phyloP scores from a whole-genome alignment of 805 yeast genomes.

The Cyberlindnera sargentensis region DNA sequence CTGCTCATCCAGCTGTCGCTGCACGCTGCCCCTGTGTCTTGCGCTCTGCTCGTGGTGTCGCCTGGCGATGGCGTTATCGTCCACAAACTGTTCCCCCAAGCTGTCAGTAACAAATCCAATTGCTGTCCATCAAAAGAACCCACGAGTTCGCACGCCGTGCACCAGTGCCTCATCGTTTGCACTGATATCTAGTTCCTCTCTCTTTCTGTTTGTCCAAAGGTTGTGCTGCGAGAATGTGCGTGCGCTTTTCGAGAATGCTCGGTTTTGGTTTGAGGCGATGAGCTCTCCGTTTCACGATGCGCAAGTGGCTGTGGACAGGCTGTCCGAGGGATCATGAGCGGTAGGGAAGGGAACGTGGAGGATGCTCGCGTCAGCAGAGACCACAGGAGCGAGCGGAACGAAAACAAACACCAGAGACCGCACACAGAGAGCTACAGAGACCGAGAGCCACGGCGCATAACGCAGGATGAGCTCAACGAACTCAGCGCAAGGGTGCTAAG shows the following conservation, averaged over 20 bases:
- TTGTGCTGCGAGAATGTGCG: no score
- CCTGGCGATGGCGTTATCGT: conserved; percentile 27
- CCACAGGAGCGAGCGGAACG: no score
- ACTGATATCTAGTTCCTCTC: neutral
- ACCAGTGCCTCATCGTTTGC: conserved; percentile 9
- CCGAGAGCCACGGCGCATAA: neutral
- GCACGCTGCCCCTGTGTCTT: conserved; percentile 24
- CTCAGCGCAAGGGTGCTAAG: conserved; percentile 27
- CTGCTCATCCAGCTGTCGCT: conserved; percentile 20
- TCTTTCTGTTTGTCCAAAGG: no score
- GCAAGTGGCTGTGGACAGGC: no score
- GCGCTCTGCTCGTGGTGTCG: conserved; percentile 28
- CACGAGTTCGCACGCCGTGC: conserved; percentile 30
- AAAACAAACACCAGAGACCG: no score
- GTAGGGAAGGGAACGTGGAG: no score
- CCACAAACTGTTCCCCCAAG: conserved; percentile 26
- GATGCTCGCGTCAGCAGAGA: no score
- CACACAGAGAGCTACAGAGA: neutral
- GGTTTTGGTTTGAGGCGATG: no score
- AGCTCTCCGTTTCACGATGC: no score
- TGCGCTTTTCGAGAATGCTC: no score
- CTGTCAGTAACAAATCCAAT: neutral
- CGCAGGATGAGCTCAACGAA: conserved; percentile 22
- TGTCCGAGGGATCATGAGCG: no score
- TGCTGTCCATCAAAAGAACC: conserved; percentile 6